Conservation (phyloP, 225 moss, liverwort and hornwort species). For the Rhytidiadelphus loreus region DNA sequence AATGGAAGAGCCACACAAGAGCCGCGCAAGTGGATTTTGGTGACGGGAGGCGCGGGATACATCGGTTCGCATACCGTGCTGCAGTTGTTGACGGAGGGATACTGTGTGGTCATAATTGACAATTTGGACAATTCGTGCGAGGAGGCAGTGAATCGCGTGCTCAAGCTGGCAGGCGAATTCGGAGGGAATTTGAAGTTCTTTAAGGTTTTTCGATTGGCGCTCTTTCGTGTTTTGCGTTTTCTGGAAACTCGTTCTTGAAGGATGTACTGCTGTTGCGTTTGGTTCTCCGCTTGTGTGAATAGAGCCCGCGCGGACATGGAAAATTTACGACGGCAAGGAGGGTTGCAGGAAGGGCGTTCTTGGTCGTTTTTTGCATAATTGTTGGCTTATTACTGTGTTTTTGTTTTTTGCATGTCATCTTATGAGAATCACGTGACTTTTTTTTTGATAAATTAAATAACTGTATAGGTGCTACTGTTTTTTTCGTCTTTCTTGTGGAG, state of each 20-base stretch:
- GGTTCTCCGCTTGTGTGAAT: neutral
- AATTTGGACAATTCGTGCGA: slow-evolving; percentile 51
- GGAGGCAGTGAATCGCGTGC: slow-evolving; percentile 43
- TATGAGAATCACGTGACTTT: neutral
- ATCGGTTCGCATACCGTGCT: slow-evolving; percentile 54
- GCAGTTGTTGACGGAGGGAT: slow-evolving; percentile 43
- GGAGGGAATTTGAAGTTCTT: slow-evolving; percentile 30
- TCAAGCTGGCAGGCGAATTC: slow-evolving; percentile 27
- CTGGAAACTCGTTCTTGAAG: neutral
- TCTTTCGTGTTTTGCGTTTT: neutral
- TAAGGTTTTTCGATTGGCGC: slow-evolving; percentile 15
- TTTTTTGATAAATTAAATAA: neutral
- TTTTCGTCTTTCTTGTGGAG: neutral
- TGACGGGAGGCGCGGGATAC: slow-evolving; percentile 56
- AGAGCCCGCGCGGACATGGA: neutral
- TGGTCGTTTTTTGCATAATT: neutral
- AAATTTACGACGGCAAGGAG: neutral
- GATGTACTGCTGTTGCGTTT: neutral
- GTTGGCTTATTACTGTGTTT: neutral
- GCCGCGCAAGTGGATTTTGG: slow-evolving; percentile 23
- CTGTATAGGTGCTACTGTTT: neutral
- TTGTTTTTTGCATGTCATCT: neutral
- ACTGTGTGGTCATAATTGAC: slow-evolving; percentile 44
- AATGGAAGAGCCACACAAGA: neutral
- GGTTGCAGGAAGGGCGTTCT: neutral